Conservation (phyloP, 371 early-diverging fungal species). For the Mortierella sp. region DNA sequence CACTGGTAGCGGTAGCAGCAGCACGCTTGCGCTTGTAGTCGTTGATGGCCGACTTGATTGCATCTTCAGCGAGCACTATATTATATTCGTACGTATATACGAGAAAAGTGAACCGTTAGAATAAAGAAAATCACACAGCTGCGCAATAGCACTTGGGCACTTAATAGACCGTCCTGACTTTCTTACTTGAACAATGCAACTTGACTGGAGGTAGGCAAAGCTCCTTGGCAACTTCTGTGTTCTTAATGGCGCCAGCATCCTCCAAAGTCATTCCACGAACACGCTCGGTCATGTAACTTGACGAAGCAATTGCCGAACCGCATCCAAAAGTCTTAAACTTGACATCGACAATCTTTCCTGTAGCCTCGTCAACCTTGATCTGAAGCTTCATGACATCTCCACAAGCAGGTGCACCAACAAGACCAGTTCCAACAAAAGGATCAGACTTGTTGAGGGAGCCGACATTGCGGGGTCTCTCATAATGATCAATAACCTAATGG, state of each 20-base stretch:
- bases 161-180: background rate
- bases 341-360: conserved; percentile 95
- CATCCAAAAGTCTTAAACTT: conserved; percentile 99
- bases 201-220: conserved; percentile 98
- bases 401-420: conserved; percentile 99
- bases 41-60: conserved; percentile 96
- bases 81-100: background rate
- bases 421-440: conserved; percentile 95
- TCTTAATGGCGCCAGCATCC: conserved; percentile 94
- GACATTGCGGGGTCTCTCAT: conserved; percentile 97
- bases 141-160: background rate
- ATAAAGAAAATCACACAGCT: background rate
- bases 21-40: conserved; percentile 86
- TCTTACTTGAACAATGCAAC: conserved; percentile 96
- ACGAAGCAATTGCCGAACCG: conserved; percentile 98
- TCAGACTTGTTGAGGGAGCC: conserved; percentile 93
- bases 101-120: background rate
- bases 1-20: conserved; percentile 37
- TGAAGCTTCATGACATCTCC: conserved; percentile 99
- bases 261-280: conserved; percentile 94
- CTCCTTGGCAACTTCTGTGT: conserved; percentile 98
- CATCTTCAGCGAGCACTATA: conserved; percentile 98
- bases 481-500: conserved; percentile 90
- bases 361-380: conserved; percentile 93
- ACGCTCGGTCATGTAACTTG: conserved; percentile 94